Evolutionary conservation across 148 eudicot genomes (phyloP), one percentile per base, ranked within the genome.

Genomic region (Nepenthes mirabilis): DNA sequence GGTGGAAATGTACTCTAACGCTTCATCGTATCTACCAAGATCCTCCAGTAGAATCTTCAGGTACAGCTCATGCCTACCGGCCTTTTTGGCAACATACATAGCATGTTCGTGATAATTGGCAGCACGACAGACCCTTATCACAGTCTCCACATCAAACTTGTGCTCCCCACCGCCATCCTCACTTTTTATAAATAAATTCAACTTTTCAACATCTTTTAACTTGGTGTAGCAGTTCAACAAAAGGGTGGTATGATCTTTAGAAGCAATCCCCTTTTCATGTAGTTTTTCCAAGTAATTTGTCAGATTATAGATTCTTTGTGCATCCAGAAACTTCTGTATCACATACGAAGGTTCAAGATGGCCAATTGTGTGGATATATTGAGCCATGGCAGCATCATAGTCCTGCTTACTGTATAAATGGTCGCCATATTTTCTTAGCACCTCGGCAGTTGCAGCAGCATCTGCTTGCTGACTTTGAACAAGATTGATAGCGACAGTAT

Each of bases 401-500:
- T 89, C 87, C 70, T 86, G 91, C 75, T 84, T 93, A 68, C 90
- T 72, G 63, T 88, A 93, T 56, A 93, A 72, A 82, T 93, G 95
- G 78, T 89, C 96, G 13, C 91, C 99, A 60, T 93, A 93, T 72
- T 93, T 93, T 70, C 96, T 82, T 54, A 93, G 84, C 58, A 93
- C 99, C 75, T 89, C 90, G 52, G 99, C 95, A n/a, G 97, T 93
- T 40, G 99, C 99, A 52, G 83, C 97, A 61, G 97, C 99, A 84
- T 93, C 99, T 56, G 97, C 99, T 73, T 93, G 99, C 56, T 93
- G 99, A 75, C 77, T 89, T 59, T 84, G 97, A 67, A 93, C 99
- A 67, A 93, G 86, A 79, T 93, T 86, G 56, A 89, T 89, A 56
- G 99, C 99, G 32, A 93, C 99, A n/a, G 95, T 68, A 70, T 93